Conservation (phyloP, 306 rosid species). For the Pachyrhizus erosus region DNA sequence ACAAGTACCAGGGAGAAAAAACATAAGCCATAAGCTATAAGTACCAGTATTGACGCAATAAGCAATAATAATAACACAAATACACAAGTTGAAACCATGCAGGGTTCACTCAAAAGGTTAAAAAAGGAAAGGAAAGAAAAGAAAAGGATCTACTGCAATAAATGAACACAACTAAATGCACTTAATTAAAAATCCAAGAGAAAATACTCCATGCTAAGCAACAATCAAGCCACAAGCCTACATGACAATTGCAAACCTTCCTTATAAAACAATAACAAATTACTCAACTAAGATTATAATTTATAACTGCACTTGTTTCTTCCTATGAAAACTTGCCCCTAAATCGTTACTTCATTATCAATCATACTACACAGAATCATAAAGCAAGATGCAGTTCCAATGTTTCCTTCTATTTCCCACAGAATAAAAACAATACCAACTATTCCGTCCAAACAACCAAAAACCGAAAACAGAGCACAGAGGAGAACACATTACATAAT, state of each 20-base stretch:
- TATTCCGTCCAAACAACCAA: background rate
- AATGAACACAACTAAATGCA: background rate
- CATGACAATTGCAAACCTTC: background rate
- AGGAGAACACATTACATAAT: background rate
- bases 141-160: background rate
- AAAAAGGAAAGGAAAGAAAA: too few relatives aligned
- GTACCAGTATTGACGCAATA: background rate
- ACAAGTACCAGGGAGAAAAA: background rate
- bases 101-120: background rate
- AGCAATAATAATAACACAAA: background rate
- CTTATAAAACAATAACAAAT: constrained; percentile 1
- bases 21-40: background rate
- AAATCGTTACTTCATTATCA: constrained; percentile 12
- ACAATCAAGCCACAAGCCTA: background rate
- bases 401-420: background rate
- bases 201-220: background rate
- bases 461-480: constrained; percentile 3
- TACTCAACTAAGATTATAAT: background rate
- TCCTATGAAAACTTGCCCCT: background rate
- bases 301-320: background rate
- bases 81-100: background rate
- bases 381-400: constrained; percentile 19
- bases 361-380: background rate
- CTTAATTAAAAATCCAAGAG: background rate
- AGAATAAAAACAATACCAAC: constrained; percentile 20